phyloP scores from a whole-genome alignment of 176 grass and related monocot species.

The Hyparrhenia diplandra region DNA sequence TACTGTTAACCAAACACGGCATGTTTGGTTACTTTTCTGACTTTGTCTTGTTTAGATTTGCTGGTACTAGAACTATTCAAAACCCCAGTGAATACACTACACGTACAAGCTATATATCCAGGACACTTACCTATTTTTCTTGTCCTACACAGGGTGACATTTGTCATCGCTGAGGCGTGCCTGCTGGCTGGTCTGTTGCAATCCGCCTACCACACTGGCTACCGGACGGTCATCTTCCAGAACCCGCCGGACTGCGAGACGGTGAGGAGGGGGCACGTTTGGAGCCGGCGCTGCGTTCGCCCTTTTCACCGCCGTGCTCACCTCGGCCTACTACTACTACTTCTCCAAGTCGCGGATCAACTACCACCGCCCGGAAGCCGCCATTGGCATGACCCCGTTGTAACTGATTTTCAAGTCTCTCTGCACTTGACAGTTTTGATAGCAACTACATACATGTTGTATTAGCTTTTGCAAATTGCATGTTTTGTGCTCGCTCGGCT shows the following conservation, averaged over 20 bases:
- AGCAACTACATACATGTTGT: background rate
- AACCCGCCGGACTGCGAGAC: slow-evolving; percentile 66
- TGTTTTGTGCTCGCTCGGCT: too few relatives aligned
- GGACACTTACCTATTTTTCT: background rate
- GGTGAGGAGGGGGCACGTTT: slow-evolving; percentile 62
- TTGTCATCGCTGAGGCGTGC: slow-evolving; percentile 72
- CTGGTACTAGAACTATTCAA: background rate
- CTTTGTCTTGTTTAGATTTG: background rate
- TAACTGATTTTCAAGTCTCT: background rate
- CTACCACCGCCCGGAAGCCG: slow-evolving; percentile 31
- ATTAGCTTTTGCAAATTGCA: slow-evolving; percentile 16
- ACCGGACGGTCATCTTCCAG: slow-evolving; percentile 39
- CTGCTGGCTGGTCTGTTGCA: slow-evolving; percentile 67
- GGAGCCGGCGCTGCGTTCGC: slow-evolving; percentile 72
- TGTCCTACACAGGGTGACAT: slow-evolving; percentile 56
- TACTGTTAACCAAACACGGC: too few relatives aligned
- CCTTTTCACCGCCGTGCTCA: slow-evolving; percentile 64
- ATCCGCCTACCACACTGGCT: slow-evolving; percentile 81
- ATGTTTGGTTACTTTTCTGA: background rate
- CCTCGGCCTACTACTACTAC: slow-evolving; percentile 56
- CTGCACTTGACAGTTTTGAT: slow-evolving; percentile 31
- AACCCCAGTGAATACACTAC: background rate
- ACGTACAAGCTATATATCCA: background rate
- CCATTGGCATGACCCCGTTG: slow-evolving; percentile 61
- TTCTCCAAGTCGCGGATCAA: slow-evolving; percentile 53